Evolutionary conservation across 805 yeast species (phyloP), one percentile per base, ranked within the genome.

Genomic region (Yamadazyma endophytica): DNA sequence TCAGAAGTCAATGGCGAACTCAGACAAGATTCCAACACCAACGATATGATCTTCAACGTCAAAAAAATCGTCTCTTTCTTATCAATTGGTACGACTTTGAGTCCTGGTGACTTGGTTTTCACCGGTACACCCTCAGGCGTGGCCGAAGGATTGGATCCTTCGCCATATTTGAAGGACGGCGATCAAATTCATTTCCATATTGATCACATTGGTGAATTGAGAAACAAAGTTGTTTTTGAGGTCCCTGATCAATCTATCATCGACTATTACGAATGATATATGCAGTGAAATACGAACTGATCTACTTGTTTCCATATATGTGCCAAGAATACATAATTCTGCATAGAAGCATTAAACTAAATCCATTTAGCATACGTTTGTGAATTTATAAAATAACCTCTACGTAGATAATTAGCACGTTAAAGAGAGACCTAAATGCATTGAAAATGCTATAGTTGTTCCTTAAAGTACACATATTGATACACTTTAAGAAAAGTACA

Each of bases 71-170:
- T 75, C 17, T 53, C 73, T 11, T 73, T 71, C 47, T 47, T 74
- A 34, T 61, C 72, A 19, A 70, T 67, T 39, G 78, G 77, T 7
- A 56, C 73, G 4, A 75, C 79, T 0, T 57, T 75, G 21, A 47
- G 53, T 29, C 76, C 77, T 1, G 80, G 80, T 24, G 77, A 71
- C 42, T 38, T 75, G 15, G 68, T 75, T 32, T 67, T 70, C 45
- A 73, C 77, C 35, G 80, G 80, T 4, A 75, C 80, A 5, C 79
- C 79, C 7, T 52, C 65, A 12, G 79, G 79, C 16, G 77, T 70
- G 7, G 79, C 75, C 5, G 54, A 63, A 48, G 77, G 77, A 9
- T 26, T 29, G 16, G 26, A 21, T 4, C 50, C 58, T 42, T 66
- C 66, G 13, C 64, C 57, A 18, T 73, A 67, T 63, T 51, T 73